Evolutionary conservation across 2,329 filamentous ascomycete species (phyloP), one percentile per base, ranked within the genome.

Genomic region (Zasmidium angulare): DNA sequence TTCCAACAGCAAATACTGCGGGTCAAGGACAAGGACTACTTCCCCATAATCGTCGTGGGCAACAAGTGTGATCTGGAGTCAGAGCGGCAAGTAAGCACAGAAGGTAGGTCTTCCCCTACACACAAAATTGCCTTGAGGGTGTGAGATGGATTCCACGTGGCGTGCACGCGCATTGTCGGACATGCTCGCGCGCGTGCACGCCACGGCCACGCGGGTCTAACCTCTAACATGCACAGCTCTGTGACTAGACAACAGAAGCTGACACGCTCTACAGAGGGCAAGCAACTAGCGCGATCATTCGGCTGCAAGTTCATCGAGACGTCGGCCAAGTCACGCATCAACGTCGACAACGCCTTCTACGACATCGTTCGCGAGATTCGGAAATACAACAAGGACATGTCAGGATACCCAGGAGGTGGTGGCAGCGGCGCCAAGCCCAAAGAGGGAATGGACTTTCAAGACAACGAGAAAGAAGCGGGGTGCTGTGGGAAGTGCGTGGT

Each of bases 21-120:
- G 69, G 95, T 99, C 71, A 99, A 99, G 85, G 95, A 98, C 82
- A 98, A 96, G 86, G 95, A 99, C 80, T 96, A 97, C 78, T 99
- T 99, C 82, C 95, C 95, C 69, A 98, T 99, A 82, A 96, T 98
- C 59, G 90, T 99, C 49, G 95, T 98, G 46, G 95, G 92, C 70
- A 99, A 99, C 86, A 99, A 99, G 84, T 97, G 93, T 80, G 95
- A 99, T 91, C 81, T 99, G 76, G 93, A 97, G 73, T 83, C 83
- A 69, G 93, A 99, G 79, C 86, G 95, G 73, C 90, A 93, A 72
- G 95, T 99, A 61, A 89, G 91, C 66, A 88, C 89, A 81, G 88
- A 96, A 86, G 93, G 93, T 96, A 84, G 65, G 86, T 79, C 29
- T 24, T 56, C 29, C 23, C 46, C 50, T 17, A 17, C 21, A 55